Conservation (phyloP, 306 rosid species). For the Cyamopsis tetragonoloba region DNA sequence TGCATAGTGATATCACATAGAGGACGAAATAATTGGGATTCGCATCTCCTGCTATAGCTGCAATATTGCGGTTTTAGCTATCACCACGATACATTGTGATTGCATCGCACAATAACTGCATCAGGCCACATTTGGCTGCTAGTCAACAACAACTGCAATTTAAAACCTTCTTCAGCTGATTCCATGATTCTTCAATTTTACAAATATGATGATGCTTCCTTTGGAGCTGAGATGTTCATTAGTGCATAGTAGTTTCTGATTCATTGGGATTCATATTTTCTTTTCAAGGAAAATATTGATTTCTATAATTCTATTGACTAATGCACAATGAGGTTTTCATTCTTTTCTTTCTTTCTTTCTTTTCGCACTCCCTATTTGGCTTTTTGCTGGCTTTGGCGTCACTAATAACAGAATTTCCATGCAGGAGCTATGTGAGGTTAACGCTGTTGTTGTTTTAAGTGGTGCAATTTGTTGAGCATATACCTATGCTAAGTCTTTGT, state of each 20-base stretch:
- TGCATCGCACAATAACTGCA: too few relatives aligned
- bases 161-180: too few relatives aligned
- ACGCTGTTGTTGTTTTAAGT: slow-evolving; percentile 7
- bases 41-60: too few relatives aligned
- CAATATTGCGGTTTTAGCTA: too few relatives aligned
- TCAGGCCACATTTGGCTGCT: too few relatives aligned
- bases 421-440: slow-evolving; percentile 45
- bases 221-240: background rate
- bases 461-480: slow-evolving; percentile 1
- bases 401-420: slow-evolving; percentile 11
- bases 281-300: background rate
- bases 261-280: background rate
- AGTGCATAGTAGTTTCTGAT: background rate
- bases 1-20: too few relatives aligned
- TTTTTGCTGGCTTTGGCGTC: background rate
- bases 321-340: background rate
- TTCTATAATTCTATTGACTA: background rate
- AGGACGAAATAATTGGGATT: too few relatives aligned
- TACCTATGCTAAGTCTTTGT: background rate
- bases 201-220: background rate
- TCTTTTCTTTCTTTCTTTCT: too few relatives aligned
- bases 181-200: background rate
- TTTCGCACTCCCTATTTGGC: background rate
- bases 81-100: too few relatives aligned
- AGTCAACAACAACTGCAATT: too few relatives aligned